Evolutionary conservation across 352 stramenopile species (phyloP).

Genomic region (Globisporangium echinulatum): DNA sequence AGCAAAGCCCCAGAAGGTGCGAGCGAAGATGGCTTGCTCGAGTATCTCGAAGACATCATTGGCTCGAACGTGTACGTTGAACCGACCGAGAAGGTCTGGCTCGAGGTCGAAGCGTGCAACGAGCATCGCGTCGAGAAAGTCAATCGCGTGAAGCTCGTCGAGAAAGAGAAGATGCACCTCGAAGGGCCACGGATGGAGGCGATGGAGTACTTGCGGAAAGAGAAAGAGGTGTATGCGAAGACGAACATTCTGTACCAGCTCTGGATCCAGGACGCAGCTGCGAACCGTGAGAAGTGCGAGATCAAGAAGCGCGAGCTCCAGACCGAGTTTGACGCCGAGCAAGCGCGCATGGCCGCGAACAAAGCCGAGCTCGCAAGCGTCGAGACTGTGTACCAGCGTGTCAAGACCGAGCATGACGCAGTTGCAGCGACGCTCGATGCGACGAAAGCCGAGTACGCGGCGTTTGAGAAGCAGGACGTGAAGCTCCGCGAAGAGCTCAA

Average conservation of each 20-base stretch:
- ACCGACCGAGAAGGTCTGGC: conserved; percentile 89
- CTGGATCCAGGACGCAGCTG: conserved; percentile 75
- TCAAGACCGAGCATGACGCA: conserved; percentile 81
- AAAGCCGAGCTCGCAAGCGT: conserved; percentile 73
- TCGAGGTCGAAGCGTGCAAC: conserved; percentile 92
- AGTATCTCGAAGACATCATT: conserved; percentile 99
- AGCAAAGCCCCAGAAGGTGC: conserved; percentile 91
- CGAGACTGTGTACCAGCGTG: conserved; percentile 69
- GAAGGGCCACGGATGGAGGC: conserved; percentile 94
- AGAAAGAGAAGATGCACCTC: conserved; percentile 96
- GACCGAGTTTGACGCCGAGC: conserved; percentile 66
- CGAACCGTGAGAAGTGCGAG: conserved; percentile 70
- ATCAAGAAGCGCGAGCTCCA: conserved; percentile 57
- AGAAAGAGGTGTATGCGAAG: conserved; percentile 95
- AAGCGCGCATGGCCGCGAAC: conserved; percentile 76
- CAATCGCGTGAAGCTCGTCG: conserved; percentile 97
- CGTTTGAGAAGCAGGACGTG: conserved; percentile 97
- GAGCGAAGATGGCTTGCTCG: conserved; percentile 96
- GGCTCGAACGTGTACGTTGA: conserved; percentile 97
- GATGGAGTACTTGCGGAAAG: conserved; percentile 91
- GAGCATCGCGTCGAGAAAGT: conserved; percentile 92
- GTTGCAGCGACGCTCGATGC: conserved; percentile 83
- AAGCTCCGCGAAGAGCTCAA: conserved; percentile 97
- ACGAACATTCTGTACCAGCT: conserved; percentile 97
- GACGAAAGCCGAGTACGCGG: conserved; percentile 90